Base-by-base conservation (phyloP, 345 rosid genomes). In the Arabidopsis arenosa region DNA sequence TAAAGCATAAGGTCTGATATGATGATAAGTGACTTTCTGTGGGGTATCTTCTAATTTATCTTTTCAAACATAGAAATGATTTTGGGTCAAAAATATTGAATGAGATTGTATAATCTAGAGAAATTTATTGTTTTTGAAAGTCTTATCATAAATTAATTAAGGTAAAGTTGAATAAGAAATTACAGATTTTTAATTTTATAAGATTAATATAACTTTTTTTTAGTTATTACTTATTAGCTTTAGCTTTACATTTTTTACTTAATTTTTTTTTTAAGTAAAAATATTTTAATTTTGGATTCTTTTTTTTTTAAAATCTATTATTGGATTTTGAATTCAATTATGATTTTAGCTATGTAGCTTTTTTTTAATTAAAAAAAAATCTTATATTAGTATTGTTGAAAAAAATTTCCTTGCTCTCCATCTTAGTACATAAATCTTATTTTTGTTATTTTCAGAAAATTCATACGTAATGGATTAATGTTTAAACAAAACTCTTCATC, bases 1-100 rank as follows among this genome's bases (percentile, higher is more conserved):
- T 39, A 39, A 23, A 66, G 54, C 67, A 0, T 39, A 40, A 59
- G 67, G 79, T 59, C 15, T 30, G 17, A 23, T 30, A 18, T 57
- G 59, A 47, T 57, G 11, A 36, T 57, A 36, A 57, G 8, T 47
- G n/a, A 17, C 17, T 71, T 48, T 48, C 4, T 45, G 39, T 60
- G 74, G 47, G 15, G 36, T 13, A 45, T 35, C 7, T 58, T 58
- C 2, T 58, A 58, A 70, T 45, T 33, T 28, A 26, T 18, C 2
- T 3, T 3, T 10, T 57, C 43, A 35, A 57, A 57, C 13, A 11
- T 33, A 33, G 12, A 37, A 13, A 6, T 40, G 49, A 62, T 62
- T 15, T 43, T 56, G 62, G 32, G 32, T 28, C 32, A 28, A 28
- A 28, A 6, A 9, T 8, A 52, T 21, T 52, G 23, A n/a, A 37